Conservation (phyloP, 805 yeast genomes). For the Candida taoyuanica region DNA sequence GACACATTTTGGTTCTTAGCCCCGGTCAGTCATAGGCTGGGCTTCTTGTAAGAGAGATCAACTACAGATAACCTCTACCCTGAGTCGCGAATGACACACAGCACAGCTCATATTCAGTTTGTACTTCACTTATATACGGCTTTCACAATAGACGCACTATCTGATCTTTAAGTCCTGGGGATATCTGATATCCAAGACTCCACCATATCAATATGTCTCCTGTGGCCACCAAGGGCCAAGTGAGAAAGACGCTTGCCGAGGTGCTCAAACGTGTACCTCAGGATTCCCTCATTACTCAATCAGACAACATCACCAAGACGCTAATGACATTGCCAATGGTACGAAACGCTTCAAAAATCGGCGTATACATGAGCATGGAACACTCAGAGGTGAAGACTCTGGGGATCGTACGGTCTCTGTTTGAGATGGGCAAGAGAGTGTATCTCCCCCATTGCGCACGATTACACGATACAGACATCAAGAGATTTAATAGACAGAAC, state of each 20-base stretch:
- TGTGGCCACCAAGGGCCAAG: slow-evolving; percentile 17
- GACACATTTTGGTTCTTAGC: no score
- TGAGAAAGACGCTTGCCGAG: slow-evolving; percentile 22
- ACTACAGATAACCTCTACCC: no score
- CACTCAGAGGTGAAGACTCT: slow-evolving; percentile 61
- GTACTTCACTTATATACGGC: no score
- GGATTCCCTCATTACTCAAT: slow-evolving; percentile 25
- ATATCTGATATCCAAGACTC: background rate
- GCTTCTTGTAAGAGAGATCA: no score
- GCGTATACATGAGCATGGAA: slow-evolving; percentile 76
- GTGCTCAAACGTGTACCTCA: slow-evolving; percentile 18
- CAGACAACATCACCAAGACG: slow-evolving; percentile 18
- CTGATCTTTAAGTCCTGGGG: no score
- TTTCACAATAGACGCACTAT: no score
- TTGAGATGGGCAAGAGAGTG: slow-evolving; percentile 44
- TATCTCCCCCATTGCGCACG: slow-evolving; percentile 51
- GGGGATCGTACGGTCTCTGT: slow-evolving; percentile 47
- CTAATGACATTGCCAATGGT: slow-evolving; percentile 32
- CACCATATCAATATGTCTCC: no score
- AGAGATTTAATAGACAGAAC: slow-evolving; percentile 26
- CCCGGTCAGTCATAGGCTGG: no score
- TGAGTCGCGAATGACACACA: no score
- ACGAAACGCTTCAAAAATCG: slow-evolving; percentile 44
- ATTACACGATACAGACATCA: slow-evolving; percentile 26
- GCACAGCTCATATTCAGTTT: no score